Evolutionary conservation across 768 basidiomycete genomes (phyloP), one percentile per base, ranked within the genome.

Genomic region (Coprinopsis cinerea): DNA sequence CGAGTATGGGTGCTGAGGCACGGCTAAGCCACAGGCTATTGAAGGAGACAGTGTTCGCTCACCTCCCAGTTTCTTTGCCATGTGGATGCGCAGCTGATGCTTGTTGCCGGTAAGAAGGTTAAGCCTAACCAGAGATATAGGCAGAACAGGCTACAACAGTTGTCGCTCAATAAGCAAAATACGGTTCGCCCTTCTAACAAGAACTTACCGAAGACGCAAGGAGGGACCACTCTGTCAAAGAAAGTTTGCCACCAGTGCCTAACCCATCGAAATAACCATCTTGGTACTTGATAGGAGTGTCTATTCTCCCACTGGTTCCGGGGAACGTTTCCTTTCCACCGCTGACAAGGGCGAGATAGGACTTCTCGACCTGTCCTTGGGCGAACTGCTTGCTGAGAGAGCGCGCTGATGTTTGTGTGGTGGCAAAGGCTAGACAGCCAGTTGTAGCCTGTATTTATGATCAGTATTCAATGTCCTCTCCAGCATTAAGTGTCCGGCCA

Each of bases 371-470:
- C 0, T 63, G 63, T 35, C 73, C 69, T 23, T 66, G 52, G 25
- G 65, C 63, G 48, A 87, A 81, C 56, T 85, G 83, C n/a, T 64
- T 67, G 0, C 76, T 75, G 2, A 86, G 52, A n/a, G 74, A 67
- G 37, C 69, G 71, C 1, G 80, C 77, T 22, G 67, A 53, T 14
- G 59, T 39, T 3, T 63, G 48, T 18, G 74, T 73, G 11, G 74
- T 71, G 6, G 79, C 80, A 14, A 86, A 65, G n/a, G 81, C 53
- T 17, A 86, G 66, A 24, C 72, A 73, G 22, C 85, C 85, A 0
- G 85, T 86, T 1, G 83, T 85, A 1, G 69, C 62, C 85, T 86
- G 42, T n/a, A n/a, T n/a, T n/a, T n/a, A n/a, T n/a, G n/a, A n/a
- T n/a, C n/a, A n/a, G n/a, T n/a, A n/a, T n/a, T n/a, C n/a, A n/a